A percentile compares a stretch with the other conserved stretches of the same genome.
Evolutionary conservation across 257 asterid species (phyloP).

Genomic region (Fraxinus quadrangulata): DNA sequence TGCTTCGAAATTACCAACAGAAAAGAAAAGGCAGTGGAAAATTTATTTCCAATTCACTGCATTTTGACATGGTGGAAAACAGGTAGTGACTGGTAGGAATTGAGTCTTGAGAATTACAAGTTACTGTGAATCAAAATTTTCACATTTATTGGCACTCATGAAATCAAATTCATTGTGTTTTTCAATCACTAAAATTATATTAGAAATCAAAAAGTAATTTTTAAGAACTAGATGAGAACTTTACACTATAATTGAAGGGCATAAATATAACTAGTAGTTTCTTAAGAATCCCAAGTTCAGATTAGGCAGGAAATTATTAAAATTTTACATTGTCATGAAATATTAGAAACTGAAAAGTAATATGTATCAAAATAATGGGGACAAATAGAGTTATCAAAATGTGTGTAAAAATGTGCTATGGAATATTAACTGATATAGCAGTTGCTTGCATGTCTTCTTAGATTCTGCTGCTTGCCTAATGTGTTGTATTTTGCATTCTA

Average conservation of each 20-base stretch:
- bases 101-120: constrained; percentile 6
- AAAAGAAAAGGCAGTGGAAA: not conserved
- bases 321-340: not conserved
- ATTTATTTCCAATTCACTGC: too few species aligned
- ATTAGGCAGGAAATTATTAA: too few species aligned
- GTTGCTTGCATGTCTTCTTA: not conserved
- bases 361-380: not conserved
- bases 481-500: not conserved
- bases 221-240: not conserved
- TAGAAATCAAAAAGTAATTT: not conserved
- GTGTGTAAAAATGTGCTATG: not conserved
- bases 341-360: not conserved
- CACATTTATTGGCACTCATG: not conserved
- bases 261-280: not conserved
- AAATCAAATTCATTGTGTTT: constrained; percentile 11
- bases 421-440: not conserved
- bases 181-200: not conserved
- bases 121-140: not conserved
- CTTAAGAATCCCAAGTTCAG: not conserved
- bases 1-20: not conserved
- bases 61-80: not conserved
- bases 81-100: not conserved
- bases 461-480: not conserved
- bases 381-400: not conserved
- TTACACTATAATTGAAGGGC: not conserved